These are phyloP conservation scores for Chimonanthus praecox DNA, from an alignment of 164 flowering plant species.

Conservation along the genomic window DNA sequence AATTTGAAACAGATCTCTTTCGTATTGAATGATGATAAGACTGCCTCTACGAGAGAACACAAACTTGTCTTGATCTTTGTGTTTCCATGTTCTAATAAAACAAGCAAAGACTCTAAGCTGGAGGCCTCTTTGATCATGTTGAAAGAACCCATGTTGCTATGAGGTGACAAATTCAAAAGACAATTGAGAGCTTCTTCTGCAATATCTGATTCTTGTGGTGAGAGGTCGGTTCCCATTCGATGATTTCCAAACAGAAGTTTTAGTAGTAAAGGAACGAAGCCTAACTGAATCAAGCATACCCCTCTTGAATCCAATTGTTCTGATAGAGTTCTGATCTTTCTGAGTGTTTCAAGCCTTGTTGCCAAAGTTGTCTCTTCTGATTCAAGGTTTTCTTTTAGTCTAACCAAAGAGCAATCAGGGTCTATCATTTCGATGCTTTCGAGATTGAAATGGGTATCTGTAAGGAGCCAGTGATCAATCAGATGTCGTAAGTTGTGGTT, in stretches of 20 bases:
- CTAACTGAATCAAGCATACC: slow-evolving; percentile 34
- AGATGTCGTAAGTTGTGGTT: slow-evolving; percentile 69
- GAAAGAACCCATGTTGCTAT: slow-evolving; percentile 23
- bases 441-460: slow-evolving; percentile 19
- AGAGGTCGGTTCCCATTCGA: slow-evolving; percentile 1
- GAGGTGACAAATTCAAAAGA: slow-evolving; percentile 33
- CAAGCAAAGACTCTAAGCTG: slow-evolving; percentile 22
- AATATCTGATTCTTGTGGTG: slow-evolving; percentile 18
- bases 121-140: slow-evolving; percentile 34
- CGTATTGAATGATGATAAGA: slow-evolving; percentile 30
- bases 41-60: slow-evolving; percentile 41
- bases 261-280: slow-evolving; percentile 38
- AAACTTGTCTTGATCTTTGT: slow-evolving; percentile 28
- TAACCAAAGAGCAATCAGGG: slow-evolving; percentile 21
- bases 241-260: slow-evolving; percentile 22
- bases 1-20: slow-evolving; percentile 28
- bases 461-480: slow-evolving; percentile 50
- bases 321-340: slow-evolving; percentile 23
- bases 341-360: slow-evolving; percentile 29
- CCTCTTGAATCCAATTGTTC: slow-evolving; percentile 24
- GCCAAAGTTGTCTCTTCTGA: slow-evolving; percentile 21
- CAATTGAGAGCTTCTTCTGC: slow-evolving; percentile 43
- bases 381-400: slow-evolving; percentile 22
- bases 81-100: slow-evolving; percentile 34
- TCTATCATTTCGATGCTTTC: slow-evolving; percentile 9